Evolutionary conservation across 495 filamentous ascomycete genomes (phyloP), one percentile per base, ranked within the genome.

Genomic region (Penicilliopsis zonata): DNA sequence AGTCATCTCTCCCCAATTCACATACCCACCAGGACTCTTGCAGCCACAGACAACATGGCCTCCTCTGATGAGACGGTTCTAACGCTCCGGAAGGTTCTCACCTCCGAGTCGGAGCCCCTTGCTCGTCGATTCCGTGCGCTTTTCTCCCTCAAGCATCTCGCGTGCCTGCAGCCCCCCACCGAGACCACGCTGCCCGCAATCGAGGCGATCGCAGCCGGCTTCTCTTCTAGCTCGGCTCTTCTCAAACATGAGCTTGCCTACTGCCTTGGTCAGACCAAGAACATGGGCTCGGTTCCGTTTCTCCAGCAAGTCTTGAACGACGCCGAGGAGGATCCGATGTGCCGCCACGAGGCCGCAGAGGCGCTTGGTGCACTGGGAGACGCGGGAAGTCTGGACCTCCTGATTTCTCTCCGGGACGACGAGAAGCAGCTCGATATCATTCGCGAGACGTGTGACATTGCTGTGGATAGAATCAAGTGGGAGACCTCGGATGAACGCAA

Each of bases 211-310:
- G 86, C 88, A 3, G 84, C 87, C 3, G 90, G 69, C 3, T 88
- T 96, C 41, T 41, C 68, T 2, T 94, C 88, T 2, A 75, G 74
- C 0, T 96, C 90, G 4, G 86, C 78, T 4, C 66, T 93, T 1
- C 68, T 94, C 34, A 90, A 95, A 58, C 90, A 98, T 52, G 90
- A 96, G 55, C 67, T 96, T 20, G 92, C 92, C 21, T 99, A 99
- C 59, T 99, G 90, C 52, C 74, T 99, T 0, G 90, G 90, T 17
- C 90, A 99, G 58, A 83, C 84, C 10, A 71, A 72, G 25, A 82
- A 94, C 47, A 46, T 60, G 10, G 76, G 80, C 13, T 78, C 87
- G 4, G 70, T 84, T 2, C 67, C 83, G 1, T 74, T 72, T 49
- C 66, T 99, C 30, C 73, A 78, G 32, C 52, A 67, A 10, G 80